Evolutionary conservation across 169 alveolate genomes (phyloP).

Genomic region (Blepharisma undulans): DNA sequence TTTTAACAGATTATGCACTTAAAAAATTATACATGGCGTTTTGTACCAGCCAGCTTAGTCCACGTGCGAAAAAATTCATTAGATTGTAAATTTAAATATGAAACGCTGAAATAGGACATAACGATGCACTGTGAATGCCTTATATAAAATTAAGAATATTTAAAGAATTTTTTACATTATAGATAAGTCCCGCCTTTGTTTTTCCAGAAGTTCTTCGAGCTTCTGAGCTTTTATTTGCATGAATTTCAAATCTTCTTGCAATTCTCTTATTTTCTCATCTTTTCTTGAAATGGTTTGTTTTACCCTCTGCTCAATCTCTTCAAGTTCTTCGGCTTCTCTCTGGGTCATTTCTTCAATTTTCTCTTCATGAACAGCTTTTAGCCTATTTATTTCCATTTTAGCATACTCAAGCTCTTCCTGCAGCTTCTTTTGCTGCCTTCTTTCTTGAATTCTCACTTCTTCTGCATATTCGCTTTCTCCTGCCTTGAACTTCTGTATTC

Average conservation of each 20-base stretch:
- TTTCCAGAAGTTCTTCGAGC: conserved; percentile 39
- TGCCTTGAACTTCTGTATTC: conserved; percentile 2
- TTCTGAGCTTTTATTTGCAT: not conserved
- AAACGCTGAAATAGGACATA: too few species aligned
- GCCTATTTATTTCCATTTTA: not conserved
- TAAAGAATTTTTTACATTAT: too few species aligned
- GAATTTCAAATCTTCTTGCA: conserved; percentile 4
- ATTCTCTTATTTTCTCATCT: conserved; percentile 27
- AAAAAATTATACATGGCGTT: not conserved
- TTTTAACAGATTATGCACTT: too few species aligned
- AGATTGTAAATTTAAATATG: too few species aligned
- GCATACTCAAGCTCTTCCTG: not conserved
- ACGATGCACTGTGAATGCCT: too few species aligned
- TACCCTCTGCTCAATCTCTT: conserved; percentile 26
- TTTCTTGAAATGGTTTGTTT: not conserved
- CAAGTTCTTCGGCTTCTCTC: conserved; percentile 29
- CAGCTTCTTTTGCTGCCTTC: not conserved
- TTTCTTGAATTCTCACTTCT: conserved; percentile 29
- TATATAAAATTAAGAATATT: too few species aligned
- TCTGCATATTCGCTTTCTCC: not conserved
- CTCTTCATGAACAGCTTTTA: not conserved
- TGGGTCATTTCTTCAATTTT: conserved; percentile 18
- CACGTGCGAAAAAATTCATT: too few species aligned
- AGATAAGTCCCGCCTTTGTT: not conserved
- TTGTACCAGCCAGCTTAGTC: not conserved